Percentiles rank a stretch among this genome's conserved stretches.
Evolutionary conservation across 2,329 filamentous ascomycete genomes (phyloP).

Genomic region (Colletotrichum musae): DNA sequence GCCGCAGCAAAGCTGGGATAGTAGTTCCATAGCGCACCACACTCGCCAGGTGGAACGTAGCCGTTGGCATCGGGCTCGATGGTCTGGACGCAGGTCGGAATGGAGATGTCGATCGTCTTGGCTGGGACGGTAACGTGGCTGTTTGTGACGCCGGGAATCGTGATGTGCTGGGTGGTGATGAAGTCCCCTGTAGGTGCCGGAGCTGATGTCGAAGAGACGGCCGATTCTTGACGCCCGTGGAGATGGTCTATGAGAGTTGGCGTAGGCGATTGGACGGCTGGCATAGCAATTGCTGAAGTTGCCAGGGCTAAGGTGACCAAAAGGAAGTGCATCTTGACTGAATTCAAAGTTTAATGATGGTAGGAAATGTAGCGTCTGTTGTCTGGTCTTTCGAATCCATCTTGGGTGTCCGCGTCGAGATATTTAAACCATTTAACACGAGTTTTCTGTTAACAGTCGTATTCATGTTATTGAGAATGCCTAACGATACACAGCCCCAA

Average conservation of each 20-base stretch:
- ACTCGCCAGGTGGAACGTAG: slow-evolving; percentile 50
- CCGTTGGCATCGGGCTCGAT: slow-evolving; percentile 52
- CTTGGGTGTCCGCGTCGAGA: too few relatives aligned
- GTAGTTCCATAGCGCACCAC: slow-evolving; percentile 51
- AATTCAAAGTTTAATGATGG: not conserved
- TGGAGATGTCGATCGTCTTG: slow-evolving; percentile 49
- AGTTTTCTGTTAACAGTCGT: not conserved
- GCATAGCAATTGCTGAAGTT: not conserved
- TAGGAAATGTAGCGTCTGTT: not conserved
- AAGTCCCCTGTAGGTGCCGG: slow-evolving; percentile 41
- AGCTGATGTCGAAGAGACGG: not conserved
- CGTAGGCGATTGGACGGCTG: slow-evolving; percentile 17
- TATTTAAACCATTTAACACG: slow-evolving; percentile 3
- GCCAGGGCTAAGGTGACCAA: slow-evolving; percentile 8
- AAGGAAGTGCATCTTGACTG: slow-evolving; percentile 4
- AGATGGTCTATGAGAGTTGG: not conserved
- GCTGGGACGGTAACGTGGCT: slow-evolving; percentile 47
- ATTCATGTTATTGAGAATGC: not conserved
- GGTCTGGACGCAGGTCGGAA: slow-evolving; percentile 55
- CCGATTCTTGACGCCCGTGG: slow-evolving; percentile 1
- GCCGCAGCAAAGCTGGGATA: slow-evolving; percentile 51
- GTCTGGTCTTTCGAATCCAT: not conserved
- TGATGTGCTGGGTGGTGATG: slow-evolving; percentile 49
- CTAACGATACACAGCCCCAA: slow-evolving; percentile 9
- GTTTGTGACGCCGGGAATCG: slow-evolving; percentile 47